Conservation (phyloP, 768 basidiomycete species). For the Coprinellus aureogranulatus region DNA sequence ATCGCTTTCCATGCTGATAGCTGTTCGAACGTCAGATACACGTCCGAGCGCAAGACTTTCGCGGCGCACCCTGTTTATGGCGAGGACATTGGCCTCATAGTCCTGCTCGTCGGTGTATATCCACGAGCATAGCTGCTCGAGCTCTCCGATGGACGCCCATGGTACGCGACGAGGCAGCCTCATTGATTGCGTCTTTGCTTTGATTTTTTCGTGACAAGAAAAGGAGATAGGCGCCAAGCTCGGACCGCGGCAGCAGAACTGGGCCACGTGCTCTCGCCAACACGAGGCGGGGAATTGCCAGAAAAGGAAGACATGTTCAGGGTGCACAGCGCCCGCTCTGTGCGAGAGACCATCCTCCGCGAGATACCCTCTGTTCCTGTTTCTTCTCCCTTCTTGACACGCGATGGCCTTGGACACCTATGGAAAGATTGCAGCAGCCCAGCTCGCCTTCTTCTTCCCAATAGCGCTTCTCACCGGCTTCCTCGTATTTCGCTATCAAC, state of each 20-base stretch:
- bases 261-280: too few species aligned
- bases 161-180: constrained; percentile 77
- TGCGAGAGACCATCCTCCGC: constrained; percentile 12
- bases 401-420: constrained; percentile 31
- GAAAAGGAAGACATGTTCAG: constrained; percentile 12
- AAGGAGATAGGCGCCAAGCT: neutral
- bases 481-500: constrained; percentile 52
- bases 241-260: neutral
- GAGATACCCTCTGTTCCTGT: constrained; percentile 1
- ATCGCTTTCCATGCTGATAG: constrained; percentile 78
- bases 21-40: constrained; percentile 36
- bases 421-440: constrained; percentile 57
- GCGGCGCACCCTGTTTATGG: constrained; percentile 61
- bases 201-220: neutral
- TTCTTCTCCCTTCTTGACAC: constrained; percentile 1
- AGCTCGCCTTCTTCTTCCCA: constrained; percentile 60
- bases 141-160: constrained; percentile 66
- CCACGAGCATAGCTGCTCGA: constrained; percentile 75
- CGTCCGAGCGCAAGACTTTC: neutral
- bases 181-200: constrained; percentile 36
- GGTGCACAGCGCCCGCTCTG: constrained; percentile 5
- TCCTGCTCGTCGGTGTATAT: constrained; percentile 69
- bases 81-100: constrained; percentile 49
- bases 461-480: constrained; percentile 44
- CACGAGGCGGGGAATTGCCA: constrained; percentile 5